Percentiles rank a stretch among this genome's conserved stretches.
Conservation (phyloP, 805 yeast genomes). For the Lachancea dasiensis region DNA sequence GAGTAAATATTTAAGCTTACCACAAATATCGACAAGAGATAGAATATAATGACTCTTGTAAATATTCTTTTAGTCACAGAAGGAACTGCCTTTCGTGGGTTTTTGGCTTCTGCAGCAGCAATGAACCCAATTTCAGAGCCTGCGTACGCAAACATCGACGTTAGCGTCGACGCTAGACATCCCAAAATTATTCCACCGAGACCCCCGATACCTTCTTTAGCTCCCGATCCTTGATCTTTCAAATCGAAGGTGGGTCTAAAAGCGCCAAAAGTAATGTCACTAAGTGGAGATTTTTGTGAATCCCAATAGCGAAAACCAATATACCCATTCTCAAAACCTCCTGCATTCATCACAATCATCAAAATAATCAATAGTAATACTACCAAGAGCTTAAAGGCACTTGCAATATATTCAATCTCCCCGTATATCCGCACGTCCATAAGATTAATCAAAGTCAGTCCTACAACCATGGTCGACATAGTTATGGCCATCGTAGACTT, state of each 20-base stretch:
- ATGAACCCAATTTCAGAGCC: conserved; percentile 76
- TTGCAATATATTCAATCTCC: conserved; percentile 61
- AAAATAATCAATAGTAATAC: conserved; percentile 51
- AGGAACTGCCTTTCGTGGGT: conserved; percentile 68
- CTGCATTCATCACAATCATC: conserved; percentile 60
- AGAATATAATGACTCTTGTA: conserved; percentile 60
- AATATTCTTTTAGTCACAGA: conserved; percentile 67
- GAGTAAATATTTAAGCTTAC: conserved; percentile 65
- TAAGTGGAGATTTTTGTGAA: conserved; percentile 35
- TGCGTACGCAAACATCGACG: conserved; percentile 64
- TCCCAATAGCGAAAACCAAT: conserved; percentile 69
- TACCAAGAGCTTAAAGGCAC: conserved; percentile 51
- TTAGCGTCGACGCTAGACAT: conserved; percentile 50
- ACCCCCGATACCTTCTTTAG: conserved; percentile 52
- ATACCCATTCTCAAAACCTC: conserved; percentile 36
- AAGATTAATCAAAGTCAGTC: conserved; percentile 47
- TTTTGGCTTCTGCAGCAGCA: conserved; percentile 75
- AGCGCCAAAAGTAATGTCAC: conserved; percentile 52
- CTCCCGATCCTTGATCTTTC: conserved; percentile 48
- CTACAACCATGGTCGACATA: conserved; percentile 47
- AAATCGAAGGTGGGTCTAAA: conserved; percentile 66
- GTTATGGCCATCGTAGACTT: conserved; percentile 49
- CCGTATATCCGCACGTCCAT: conserved; percentile 70
- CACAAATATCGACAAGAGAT: conserved; percentile 57
- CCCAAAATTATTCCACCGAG: conserved; percentile 52